These are phyloP conservation scores for Exophiala sideris DNA, from an alignment of 2,329 filamentous ascomycete genomes.

Conservation along the genomic window DNA sequence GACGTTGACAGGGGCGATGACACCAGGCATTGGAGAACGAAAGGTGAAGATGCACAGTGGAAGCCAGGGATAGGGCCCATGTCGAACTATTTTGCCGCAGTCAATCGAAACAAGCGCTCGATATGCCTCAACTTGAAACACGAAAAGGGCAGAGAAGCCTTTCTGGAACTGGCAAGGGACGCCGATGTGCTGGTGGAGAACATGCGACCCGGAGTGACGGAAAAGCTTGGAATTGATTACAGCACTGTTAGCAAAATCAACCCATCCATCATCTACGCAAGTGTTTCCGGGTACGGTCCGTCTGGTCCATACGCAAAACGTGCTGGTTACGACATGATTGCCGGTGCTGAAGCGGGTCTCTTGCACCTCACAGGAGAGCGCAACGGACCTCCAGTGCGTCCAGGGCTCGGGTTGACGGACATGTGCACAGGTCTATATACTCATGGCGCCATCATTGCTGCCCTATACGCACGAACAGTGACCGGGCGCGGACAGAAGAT, in stretches of 20 bases:
- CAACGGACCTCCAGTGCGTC: constrained; percentile 5
- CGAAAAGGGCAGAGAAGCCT: constrained; percentile 6
- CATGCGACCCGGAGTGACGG: constrained; percentile 43
- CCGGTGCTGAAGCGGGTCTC: constrained; percentile 15
- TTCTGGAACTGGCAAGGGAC: constrained; percentile 31
- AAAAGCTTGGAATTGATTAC: constrained; percentile 41
- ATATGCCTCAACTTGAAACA: constrained; percentile 21
- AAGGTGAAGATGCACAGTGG: constrained; percentile 18
- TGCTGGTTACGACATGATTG: constrained; percentile 21
- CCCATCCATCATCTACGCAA: constrained; percentile 49
- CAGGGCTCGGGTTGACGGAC: constrained; percentile 14
- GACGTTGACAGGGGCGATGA: constrained; percentile 5
- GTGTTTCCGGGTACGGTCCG: constrained; percentile 52
- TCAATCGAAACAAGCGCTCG: constrained; percentile 26
- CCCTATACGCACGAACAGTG: constrained; percentile 8
- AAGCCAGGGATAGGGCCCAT: constrained; percentile 29
- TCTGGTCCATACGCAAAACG: constrained; percentile 36
- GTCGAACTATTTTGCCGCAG: constrained; percentile 32
- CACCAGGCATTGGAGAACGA: constrained; percentile 15
- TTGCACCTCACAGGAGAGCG: constrained; percentile 14
- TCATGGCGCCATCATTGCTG: constrained; percentile 20
- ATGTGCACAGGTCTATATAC: constrained; percentile 17
- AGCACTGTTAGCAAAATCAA: constrained; percentile 41
- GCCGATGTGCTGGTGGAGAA: constrained; percentile 27
- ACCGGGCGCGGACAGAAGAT: constrained; percentile 29